phyloP scores from a whole-genome alignment of 2,329 filamentous ascomycete species.

The Botrytis hyacinthi region DNA sequence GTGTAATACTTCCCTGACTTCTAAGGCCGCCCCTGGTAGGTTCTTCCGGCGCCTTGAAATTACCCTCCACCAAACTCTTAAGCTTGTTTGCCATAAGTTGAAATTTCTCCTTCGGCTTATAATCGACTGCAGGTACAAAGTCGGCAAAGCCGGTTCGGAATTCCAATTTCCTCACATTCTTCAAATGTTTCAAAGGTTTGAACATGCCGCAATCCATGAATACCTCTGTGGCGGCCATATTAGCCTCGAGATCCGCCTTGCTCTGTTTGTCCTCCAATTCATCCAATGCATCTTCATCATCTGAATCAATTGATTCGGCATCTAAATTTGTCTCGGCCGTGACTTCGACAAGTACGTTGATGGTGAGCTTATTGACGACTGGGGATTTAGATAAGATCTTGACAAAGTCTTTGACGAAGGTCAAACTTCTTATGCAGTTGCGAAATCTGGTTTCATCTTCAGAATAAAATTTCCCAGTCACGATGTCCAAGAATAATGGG shows the following conservation, averaged over 20 bases:
- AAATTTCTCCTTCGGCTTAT: constrained; percentile 22
- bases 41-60: constrained; percentile 19
- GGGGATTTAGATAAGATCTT: constrained; percentile 22
- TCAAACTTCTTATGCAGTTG: constrained; percentile 12
- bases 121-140: constrained; percentile 2
- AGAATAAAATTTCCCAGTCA: constrained; percentile 12
- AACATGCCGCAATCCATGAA: constrained; percentile 26
- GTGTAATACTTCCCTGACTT: neutral
- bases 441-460: constrained; percentile 18
- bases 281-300: constrained; percentile 16
- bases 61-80: constrained; percentile 25
- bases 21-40: neutral
- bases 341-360: constrained; percentile 25
- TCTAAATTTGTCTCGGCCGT: constrained; percentile 21
- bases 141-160: constrained; percentile 22
- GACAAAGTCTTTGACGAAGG: constrained; percentile 26
- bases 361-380: constrained; percentile 20
- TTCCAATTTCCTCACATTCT: constrained; percentile 23
- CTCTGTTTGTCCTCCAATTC: constrained; percentile 17
- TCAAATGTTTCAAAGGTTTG: constrained; percentile 18
- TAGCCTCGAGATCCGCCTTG: constrained; percentile 21
- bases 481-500: constrained; percentile 24
- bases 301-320: constrained; percentile 12
- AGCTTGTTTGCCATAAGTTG: constrained; percentile 20
- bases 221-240: constrained; percentile 24